Percentiles rank a stretch among this genome's conserved stretches.
phyloP scores from a whole-genome alignment of 768 basidiomycete genomes.

The Pleurotus eryngii region DNA sequence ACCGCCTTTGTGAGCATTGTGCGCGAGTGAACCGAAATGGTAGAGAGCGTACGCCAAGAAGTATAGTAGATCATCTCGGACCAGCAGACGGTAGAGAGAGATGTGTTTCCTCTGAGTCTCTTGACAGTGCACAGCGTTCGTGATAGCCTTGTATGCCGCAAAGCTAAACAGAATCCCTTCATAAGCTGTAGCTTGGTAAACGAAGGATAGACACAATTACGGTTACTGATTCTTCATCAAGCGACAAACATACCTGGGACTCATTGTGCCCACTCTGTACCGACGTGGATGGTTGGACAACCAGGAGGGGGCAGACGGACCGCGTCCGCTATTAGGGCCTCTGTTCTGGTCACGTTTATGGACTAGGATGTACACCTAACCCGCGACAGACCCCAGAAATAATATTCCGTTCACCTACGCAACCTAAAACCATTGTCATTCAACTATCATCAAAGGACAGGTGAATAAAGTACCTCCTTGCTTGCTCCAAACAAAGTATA shows the following conservation, averaged over 20 bases:
- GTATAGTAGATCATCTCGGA: constrained; percentile 43
- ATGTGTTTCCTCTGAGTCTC: constrained; percentile 22
- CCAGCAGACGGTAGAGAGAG: constrained; percentile 30
- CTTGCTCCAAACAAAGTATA: constrained; percentile 41
- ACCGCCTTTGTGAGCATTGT: neutral
- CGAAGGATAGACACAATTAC: neutral
- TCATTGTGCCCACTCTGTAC: constrained; percentile 43
- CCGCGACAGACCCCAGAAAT: constrained; percentile 36
- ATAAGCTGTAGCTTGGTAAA: constrained; percentile 29
- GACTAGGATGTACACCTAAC: constrained; percentile 38
- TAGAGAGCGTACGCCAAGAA: constrained; percentile 33
- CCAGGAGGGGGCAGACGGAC: constrained; percentile 35
- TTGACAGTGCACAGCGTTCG: neutral
- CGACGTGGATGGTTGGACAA: constrained; percentile 38
- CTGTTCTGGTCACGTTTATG: constrained; percentile 33
- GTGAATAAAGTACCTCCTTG: constrained; percentile 23
- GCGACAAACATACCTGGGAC: constrained; percentile 17
- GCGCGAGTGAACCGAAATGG: neutral
- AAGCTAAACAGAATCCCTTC: constrained; percentile 40
- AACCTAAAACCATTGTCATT: constrained; percentile 19
- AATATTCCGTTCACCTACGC: constrained; percentile 35
- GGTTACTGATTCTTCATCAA: neutral
- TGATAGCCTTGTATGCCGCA: constrained; percentile 32
- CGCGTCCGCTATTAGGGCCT: constrained; percentile 29
- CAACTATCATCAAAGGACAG: neutral